Evolutionary conservation across 75 land plant species (phyloP).

Genomic region (Cunninghamia lanceolata): DNA sequence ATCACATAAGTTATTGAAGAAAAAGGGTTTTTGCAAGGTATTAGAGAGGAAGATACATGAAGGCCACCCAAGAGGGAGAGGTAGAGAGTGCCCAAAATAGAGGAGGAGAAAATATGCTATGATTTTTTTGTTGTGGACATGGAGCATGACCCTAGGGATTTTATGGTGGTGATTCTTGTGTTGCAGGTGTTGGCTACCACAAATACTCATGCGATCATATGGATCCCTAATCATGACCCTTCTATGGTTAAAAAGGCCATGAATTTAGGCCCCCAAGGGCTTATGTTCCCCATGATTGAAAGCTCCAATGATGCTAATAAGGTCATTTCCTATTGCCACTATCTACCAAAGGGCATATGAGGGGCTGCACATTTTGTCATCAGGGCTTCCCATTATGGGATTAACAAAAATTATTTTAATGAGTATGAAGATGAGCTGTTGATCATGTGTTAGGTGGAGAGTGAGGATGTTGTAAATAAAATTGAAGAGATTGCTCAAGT

Average conservation of each 20-base stretch:
- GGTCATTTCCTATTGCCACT: conserved; percentile 64
- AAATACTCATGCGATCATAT: conserved; percentile 48
- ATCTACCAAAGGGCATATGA: conserved; percentile 61
- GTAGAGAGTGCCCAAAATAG: too few species aligned
- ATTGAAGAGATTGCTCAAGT: conserved; percentile 66
- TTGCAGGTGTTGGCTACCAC: conserved; percentile 56
- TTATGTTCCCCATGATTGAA: conserved; percentile 79
- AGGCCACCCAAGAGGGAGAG: too few species aligned
- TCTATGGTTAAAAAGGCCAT: conserved; percentile 72
- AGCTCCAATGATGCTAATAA: conserved; percentile 29
- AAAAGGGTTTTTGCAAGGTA: too few species aligned
- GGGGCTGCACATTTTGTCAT: conserved; percentile 67
- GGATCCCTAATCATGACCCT: conserved; percentile 53
- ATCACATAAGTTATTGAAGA: too few species aligned
- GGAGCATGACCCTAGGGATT: too few species aligned
- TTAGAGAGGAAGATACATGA: too few species aligned
- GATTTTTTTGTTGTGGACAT: conserved; percentile 74
- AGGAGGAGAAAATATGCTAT: too few species aligned
- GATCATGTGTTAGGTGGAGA: conserved; percentile 68
- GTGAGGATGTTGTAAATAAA: conserved; percentile 34
- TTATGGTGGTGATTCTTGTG: conserved; percentile 45
- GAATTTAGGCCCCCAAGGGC: conserved; percentile 65
- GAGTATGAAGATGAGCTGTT: conserved; percentile 52
- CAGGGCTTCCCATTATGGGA: conserved; percentile 66
- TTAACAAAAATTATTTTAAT: conserved; percentile 51